Evolutionary conservation across 75 land plant genomes (phyloP).

Genomic region (Chamaecyparis obtusa): DNA sequence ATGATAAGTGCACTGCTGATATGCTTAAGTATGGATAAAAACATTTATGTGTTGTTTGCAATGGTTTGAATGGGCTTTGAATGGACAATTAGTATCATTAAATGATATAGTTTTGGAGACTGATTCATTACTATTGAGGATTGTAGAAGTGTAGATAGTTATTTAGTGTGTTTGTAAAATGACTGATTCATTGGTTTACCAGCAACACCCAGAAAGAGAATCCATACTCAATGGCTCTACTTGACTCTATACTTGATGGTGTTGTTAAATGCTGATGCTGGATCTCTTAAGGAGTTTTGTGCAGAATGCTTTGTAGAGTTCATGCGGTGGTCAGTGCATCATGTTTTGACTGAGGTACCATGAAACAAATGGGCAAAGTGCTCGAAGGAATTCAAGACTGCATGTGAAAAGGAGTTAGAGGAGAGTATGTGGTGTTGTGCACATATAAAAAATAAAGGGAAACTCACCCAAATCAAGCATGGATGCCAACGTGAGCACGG

Average conservation of each 20-base stretch:
- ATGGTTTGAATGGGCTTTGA: conserved; percentile 48
- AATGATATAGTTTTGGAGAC: not conserved
- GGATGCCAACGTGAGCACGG: too few relatives aligned
- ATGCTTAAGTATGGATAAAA: conserved; percentile 22
- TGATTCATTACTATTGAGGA: too few relatives aligned
- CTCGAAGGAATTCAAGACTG: too few relatives aligned
- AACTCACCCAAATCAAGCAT: too few relatives aligned
- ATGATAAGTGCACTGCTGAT: conserved; percentile 3
- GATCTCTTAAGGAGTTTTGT: conserved; percentile 49
- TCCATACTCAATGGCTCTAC: conserved; percentile 52
- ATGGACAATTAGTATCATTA: conserved; percentile 13
- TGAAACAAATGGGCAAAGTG: too few relatives aligned
- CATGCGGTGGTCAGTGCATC: too few relatives aligned
- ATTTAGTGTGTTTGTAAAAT: conserved; percentile 33
- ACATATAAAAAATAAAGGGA: too few relatives aligned
- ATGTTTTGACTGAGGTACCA: too few relatives aligned
- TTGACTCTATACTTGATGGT: conserved; percentile 49
- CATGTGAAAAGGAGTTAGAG: too few relatives aligned
- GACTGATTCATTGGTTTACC: conserved; percentile 47
- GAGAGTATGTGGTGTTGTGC: too few relatives aligned
- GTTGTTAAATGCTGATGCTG: conserved; percentile 43
- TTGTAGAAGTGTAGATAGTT: too few relatives aligned
- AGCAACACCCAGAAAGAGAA: conserved; percentile 46
- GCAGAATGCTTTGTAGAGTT: too few relatives aligned
- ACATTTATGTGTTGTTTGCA: conserved; percentile 21